Evolutionary conservation across 768 basidiomycete genomes (phyloP).

Genomic region (Plicaturopsis crispa): DNA sequence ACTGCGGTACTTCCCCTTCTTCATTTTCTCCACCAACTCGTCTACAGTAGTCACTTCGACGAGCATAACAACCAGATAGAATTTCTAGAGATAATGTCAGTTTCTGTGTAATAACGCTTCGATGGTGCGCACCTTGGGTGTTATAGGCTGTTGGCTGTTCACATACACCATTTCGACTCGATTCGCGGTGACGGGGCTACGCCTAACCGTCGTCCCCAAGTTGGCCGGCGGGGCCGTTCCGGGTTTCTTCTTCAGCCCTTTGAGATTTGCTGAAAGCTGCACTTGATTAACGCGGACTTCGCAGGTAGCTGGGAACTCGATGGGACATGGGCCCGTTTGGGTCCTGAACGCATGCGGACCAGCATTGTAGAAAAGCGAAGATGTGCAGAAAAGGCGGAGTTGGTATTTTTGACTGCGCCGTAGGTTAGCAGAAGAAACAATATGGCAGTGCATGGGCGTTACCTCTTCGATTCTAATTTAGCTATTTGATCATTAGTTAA

Average conservation of each 20-base stretch:
- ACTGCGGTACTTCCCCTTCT: slow-evolving; percentile 57
- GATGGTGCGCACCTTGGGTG: slow-evolving; percentile 50
- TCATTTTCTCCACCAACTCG: slow-evolving; percentile 61
- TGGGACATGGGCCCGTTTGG: slow-evolving; percentile 49
- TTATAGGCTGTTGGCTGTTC: slow-evolving; percentile 74
- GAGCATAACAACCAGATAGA: slow-evolving; percentile 77
- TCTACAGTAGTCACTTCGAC: slow-evolving; percentile 72
- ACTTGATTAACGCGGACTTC: slow-evolving; percentile 82
- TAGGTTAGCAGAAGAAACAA: slow-evolving; percentile 6
- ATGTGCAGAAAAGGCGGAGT: slow-evolving; percentile 84
- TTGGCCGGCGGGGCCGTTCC: slow-evolving; percentile 92
- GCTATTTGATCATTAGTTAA: slow-evolving; percentile 55
- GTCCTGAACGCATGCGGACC: slow-evolving; percentile 44
- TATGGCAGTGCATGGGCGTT: slow-evolving; percentile 3
- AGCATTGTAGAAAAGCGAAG: slow-evolving; percentile 61
- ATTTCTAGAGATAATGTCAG: slow-evolving; percentile 49
- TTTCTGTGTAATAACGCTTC: too few relatives aligned
- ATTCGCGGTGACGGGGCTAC: slow-evolving; percentile 36
- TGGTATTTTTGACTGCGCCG: slow-evolving; percentile 58
- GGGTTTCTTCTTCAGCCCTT: slow-evolving; percentile 92
- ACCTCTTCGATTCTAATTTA: slow-evolving; percentile 52
- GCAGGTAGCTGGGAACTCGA: slow-evolving; percentile 89
- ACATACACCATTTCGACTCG: slow-evolving; percentile 86
- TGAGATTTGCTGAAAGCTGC: slow-evolving; percentile 66
- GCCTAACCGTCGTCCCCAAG: slow-evolving; percentile 32